A percentile compares a stretch with the other conserved stretches of the same genome.
Conservation (phyloP, 495 filamentous ascomycete genomes). For the Jackrogersella multiformis region DNA sequence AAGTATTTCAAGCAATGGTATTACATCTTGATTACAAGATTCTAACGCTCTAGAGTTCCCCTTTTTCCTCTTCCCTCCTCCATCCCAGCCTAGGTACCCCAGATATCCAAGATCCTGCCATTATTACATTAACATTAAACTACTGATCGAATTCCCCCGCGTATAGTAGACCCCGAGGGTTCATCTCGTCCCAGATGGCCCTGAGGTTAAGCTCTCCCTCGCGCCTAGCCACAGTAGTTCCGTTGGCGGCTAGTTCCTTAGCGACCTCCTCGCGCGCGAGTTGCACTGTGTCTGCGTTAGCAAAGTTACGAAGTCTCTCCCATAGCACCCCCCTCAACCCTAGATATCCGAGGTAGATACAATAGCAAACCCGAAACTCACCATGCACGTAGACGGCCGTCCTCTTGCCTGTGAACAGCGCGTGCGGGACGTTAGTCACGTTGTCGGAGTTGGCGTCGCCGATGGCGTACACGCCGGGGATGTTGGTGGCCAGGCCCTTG, state of each 20-base stretch:
- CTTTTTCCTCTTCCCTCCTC: slow-evolving; percentile 3
- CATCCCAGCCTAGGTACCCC: neutral
- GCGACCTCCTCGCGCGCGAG: slow-evolving; percentile 42
- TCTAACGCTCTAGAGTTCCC: neutral
- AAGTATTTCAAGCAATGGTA: slow-evolving; percentile 2
- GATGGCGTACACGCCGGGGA: slow-evolving; percentile 62
- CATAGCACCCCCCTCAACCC: too few species aligned
- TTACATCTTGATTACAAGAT: neutral
- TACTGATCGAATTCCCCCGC: slow-evolving; percentile 42
- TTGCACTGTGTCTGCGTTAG: slow-evolving; percentile 35
- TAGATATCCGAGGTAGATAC: too few species aligned
- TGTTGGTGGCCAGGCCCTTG: slow-evolving; percentile 54
- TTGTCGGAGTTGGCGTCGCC: slow-evolving; percentile 67
- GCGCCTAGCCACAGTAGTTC: slow-evolving; percentile 21
- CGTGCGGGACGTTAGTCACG: slow-evolving; percentile 68
- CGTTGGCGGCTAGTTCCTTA: slow-evolving; percentile 31
- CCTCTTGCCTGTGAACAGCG: slow-evolving; percentile 66
- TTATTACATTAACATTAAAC: slow-evolving; percentile 16
- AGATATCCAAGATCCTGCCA: neutral
- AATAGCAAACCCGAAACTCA: too few species aligned
- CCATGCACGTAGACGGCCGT: slow-evolving; percentile 65
- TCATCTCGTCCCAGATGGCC: slow-evolving; percentile 44
- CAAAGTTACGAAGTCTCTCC: neutral
- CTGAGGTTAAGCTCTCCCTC: slow-evolving; percentile 37
- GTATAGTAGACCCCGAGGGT: slow-evolving; percentile 39